Evolutionary conservation across 116 monocot species (phyloP), one percentile per base, ranked within the genome.

Genomic region (Phalaenopsis hybrid): DNA sequence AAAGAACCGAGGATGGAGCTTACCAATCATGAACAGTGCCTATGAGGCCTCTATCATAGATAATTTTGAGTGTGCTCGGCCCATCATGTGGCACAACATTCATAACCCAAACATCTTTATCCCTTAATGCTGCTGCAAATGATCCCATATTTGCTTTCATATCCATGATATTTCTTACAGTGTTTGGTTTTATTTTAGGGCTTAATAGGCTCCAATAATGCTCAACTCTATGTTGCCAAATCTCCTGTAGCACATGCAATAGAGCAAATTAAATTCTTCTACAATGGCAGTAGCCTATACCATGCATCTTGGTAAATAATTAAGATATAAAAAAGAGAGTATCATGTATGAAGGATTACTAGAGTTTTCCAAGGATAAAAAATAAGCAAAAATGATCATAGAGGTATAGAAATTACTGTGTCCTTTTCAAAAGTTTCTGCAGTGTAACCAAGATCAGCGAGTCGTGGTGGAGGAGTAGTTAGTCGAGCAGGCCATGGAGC

Each of bases 401-500:
- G 17, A 48, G 41, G 20, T 12, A 57, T 16, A 72, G 11, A 75
- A 8, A 75, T 80, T 87, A 94, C 96, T 86, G 77, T 85, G 61
- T 96, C 96, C 76, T 94, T 91, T 49, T 84, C 82, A 85, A 94
- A 96, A 57, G 78, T 89, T 79, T 94, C 94, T 55, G 46, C 55
- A 5, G 89, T 74, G 81, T 86, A 81, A 58, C 82, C 89, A 81
- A 96, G 79, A 81, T 92, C 92, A 82, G 92, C 80, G 69, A 96
- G 91, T 18, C 96, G 90, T 70, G 96, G 92, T 51, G 96, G 89
- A 57, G 94, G 91, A n/a, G 91, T 55, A 44, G 87, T 89, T 55
- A 94, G 82, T 37, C 96, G 86, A 77, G 84, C 85, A 57, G 96
- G 96, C 96, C 96, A 96, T 78, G 96, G 92, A 52, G 88, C 94